Base-by-base conservation (phyloP, 208 protist genomes). In the Naegleria lovaniensis region DNA sequence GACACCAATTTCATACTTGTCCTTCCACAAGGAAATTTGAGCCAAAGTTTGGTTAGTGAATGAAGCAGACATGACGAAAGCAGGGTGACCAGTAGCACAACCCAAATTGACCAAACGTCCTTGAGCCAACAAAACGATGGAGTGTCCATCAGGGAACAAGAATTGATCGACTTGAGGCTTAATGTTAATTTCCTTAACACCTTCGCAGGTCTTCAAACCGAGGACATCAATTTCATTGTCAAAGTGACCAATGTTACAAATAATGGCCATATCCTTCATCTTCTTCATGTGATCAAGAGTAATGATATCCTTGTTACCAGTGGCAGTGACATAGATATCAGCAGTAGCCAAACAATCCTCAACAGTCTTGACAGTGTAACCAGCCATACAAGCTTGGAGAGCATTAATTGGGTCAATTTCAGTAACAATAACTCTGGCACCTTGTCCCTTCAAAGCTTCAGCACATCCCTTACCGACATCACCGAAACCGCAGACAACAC, bases 211-310 rank as follows among this genome's bases (percentile, higher is more conserved):
- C 43, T 95, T 93, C 59, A 99, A 95, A 94, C 96, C 98, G 67
- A 93, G 94, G 88, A 99, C 98, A 94, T 99, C 97, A 93, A 99
- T 99, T 96, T 99, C 99, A 92, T 98, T 99, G 96, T 99, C 98
- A 93, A 99, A 99, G 95, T 99, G 99, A 92, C 99, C 99, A 95
- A 99, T 99, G 97, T 99, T 99, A 95, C 98, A 99, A 88, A 99
- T 97, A 93, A 99, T 99, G 90, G 97, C 97, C 94, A 99, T 97
- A 92, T 99, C 96, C 93, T 97, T 98, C 99, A 99, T 99, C 90
- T 96, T 94, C 33, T 92, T 93, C 96, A 99, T 99, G 96, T 99
- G 98, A 89, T 96, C 94, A 38, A 90, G 93, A 85, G 94, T 98
- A 94, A 99, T 98, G 93, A 99, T 99, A 94, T 99, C 98, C 91